Evolutionary conservation across 2,329 filamentous ascomycete species (phyloP).

Genomic region (Bipolaris zeicola): DNA sequence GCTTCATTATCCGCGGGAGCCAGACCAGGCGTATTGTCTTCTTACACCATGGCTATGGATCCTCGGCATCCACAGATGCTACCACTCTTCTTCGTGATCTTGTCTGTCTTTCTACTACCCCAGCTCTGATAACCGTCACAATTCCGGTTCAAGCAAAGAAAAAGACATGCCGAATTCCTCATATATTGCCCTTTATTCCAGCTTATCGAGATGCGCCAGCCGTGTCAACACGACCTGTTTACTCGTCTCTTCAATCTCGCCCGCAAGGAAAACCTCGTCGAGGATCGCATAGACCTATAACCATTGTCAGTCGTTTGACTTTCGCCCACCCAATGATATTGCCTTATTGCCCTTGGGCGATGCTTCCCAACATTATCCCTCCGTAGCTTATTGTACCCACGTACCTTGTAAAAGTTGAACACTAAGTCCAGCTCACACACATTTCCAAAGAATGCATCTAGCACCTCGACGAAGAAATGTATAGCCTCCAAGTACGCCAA

Average conservation of each 20-base stretch:
- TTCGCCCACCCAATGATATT: neutral
- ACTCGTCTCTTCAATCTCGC: conserved; percentile 98
- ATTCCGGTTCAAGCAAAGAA: neutral
- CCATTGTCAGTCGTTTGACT: conserved; percentile 16
- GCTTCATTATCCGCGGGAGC: neutral
- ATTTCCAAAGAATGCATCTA: conserved; percentile 98
- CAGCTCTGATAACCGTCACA: neutral
- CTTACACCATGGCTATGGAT: neutral
- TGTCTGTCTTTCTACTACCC: neutral
- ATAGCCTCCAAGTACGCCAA: conserved; percentile 95
- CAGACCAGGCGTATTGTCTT: neutral
- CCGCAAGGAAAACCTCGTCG: conserved; percentile 96
- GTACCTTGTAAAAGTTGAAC: conserved; percentile 72
- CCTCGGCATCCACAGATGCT: neutral
- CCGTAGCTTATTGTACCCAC: conserved; percentile 21
- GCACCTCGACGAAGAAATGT: conserved; percentile 98
- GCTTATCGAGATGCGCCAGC: conserved; percentile 92
- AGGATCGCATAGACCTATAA: conserved; percentile 90
- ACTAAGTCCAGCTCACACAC: conserved; percentile 95
- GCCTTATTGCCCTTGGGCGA: too few species aligned
- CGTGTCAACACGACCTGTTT: conserved; percentile 96
- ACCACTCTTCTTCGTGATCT: neutral
- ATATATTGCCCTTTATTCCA: conserved; percentile 66
- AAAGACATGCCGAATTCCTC: neutral
- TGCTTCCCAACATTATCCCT: neutral